Conservation (phyloP, 208 protist species). For the Leishmania tarentolae region DNA sequence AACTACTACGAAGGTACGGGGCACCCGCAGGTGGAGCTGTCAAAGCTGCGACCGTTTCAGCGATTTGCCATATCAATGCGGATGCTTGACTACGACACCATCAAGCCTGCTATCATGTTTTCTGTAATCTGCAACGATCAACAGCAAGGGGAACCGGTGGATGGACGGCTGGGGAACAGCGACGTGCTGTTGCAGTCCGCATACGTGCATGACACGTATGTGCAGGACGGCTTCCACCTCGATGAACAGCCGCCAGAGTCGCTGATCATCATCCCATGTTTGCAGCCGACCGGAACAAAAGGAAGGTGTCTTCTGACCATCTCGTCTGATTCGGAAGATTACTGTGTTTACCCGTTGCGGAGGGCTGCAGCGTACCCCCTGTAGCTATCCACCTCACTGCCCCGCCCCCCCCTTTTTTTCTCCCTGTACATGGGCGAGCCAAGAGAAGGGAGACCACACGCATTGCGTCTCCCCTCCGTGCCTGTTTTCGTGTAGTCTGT, state of each 20-base stretch:
- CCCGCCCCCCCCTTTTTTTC: background rate
- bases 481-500: background rate
- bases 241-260: conserved; percentile 50
- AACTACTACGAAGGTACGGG: conserved; percentile 69
- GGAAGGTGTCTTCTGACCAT: conserved; percentile 61
- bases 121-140: conserved; percentile 57
- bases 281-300: conserved; percentile 75
- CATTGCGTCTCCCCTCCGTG: too few relatives aligned
- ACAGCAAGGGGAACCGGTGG: conserved; percentile 52
- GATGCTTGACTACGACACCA: conserved; percentile 54
- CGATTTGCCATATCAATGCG: conserved; percentile 70
- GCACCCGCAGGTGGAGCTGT: conserved; percentile 88
- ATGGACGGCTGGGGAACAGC: conserved; percentile 51
- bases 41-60: conserved; percentile 37
- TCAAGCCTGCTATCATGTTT: conserved; percentile 69
- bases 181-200: conserved; percentile 60
- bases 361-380: background rate
- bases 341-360: conserved; percentile 7
- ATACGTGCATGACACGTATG: conserved; percentile 63
- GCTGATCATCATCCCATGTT: conserved; percentile 73
- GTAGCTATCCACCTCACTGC: background rate
- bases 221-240: conserved; percentile 64
- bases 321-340: conserved; percentile 30
- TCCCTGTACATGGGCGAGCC: background rate
- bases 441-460: background rate